Conservation (phyloP, 371 early-diverging fungal genomes). For the Mucor circinelloides region DNA sequence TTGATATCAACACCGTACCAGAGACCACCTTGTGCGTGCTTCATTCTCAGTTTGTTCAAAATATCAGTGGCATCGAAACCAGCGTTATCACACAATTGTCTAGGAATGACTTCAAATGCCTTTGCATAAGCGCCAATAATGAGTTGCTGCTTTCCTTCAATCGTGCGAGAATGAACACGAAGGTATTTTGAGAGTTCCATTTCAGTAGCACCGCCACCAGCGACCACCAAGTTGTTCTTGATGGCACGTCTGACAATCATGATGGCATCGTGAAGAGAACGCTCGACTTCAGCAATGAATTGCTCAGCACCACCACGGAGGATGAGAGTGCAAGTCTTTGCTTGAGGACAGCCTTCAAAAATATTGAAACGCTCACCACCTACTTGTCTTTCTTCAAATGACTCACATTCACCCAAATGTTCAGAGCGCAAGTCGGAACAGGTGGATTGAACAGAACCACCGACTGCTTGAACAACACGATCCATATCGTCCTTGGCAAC, state of each 20-base stretch:
- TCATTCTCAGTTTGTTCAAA: conserved; percentile 96
- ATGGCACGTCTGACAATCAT: conserved; percentile 98
- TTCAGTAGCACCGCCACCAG: conserved; percentile 98
- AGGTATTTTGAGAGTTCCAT: conserved; percentile 98
- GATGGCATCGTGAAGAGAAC: conserved; percentile 98
- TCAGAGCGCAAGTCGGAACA: conserved; percentile 82
- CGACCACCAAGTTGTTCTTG: conserved; percentile 94
- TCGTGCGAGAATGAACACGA: conserved; percentile 88
- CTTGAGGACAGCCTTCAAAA: conserved; percentile 90
- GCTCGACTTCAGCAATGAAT: conserved; percentile 99
- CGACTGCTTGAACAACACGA: conserved; percentile 95
- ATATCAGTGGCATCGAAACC: conserved; percentile 99
- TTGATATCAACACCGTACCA: conserved; percentile 97
- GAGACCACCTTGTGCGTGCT: conserved; percentile 85
- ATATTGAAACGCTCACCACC: conserved; percentile 98
- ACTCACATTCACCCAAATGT: conserved; percentile 89
- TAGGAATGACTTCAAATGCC: conserved; percentile 98
- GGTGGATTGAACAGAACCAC: conserved; percentile 93
- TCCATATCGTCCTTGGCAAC: conserved; percentile 93
- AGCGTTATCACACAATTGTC: conserved; percentile 99
- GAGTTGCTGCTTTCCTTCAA: conserved; percentile 96
- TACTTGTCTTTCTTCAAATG: conserved; percentile 98
- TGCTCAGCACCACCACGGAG: conserved; percentile 99
- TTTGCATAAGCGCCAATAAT: conserved; percentile 96
- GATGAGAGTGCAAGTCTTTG: conserved; percentile 96